phyloP scores from a whole-genome alignment of 805 yeast genomes.

The Wickerhamiella vanderwaltii region DNA sequence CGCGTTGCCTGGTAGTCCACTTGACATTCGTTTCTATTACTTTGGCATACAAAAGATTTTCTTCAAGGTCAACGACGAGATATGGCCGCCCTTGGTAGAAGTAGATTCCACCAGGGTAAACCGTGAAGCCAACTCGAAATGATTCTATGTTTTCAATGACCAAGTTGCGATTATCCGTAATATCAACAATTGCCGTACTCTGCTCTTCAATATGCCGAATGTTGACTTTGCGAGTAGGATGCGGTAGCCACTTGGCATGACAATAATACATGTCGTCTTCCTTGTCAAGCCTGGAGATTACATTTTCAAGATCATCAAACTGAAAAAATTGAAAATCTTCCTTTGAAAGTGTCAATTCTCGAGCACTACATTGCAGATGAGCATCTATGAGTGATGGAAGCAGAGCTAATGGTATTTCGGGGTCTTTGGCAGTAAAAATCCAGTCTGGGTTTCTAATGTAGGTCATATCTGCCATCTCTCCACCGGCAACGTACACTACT shows the following conservation, averaged over 20 bases:
- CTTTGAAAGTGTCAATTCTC: conserved; percentile 55
- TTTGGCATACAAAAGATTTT: conserved; percentile 67
- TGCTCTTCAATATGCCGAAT: conserved; percentile 76
- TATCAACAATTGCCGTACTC: conserved; percentile 78
- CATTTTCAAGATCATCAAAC: conserved; percentile 23
- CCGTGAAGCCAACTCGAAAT: conserved; percentile 75
- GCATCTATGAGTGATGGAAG: conserved; percentile 51
- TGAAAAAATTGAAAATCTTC: conserved; percentile 48
- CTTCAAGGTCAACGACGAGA: conserved; percentile 69
- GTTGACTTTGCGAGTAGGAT: conserved; percentile 68
- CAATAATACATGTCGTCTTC: conserved; percentile 37
- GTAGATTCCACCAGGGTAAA: conserved; percentile 87
- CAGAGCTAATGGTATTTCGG: conserved; percentile 48
- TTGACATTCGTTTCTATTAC: conserved; percentile 85
- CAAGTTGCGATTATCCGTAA: conserved; percentile 56
- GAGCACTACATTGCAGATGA: conserved; percentile 92
- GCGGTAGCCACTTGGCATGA: conserved; percentile 51
- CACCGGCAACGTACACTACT: conserved; percentile 71
- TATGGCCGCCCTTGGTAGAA: conserved; percentile 91
- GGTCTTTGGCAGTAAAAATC: conserved; percentile 41
- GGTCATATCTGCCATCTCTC: conserved; percentile 73
- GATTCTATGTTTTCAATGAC: conserved; percentile 86
- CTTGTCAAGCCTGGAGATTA: conserved; percentile 23
- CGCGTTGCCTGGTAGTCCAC: conserved; percentile 87
- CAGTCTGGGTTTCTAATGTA: conserved; percentile 59